These are phyloP conservation scores for Microsporum audouinii DNA, from an alignment of 2,329 filamentous ascomycete genomes.

Conservation along the genomic window DNA sequence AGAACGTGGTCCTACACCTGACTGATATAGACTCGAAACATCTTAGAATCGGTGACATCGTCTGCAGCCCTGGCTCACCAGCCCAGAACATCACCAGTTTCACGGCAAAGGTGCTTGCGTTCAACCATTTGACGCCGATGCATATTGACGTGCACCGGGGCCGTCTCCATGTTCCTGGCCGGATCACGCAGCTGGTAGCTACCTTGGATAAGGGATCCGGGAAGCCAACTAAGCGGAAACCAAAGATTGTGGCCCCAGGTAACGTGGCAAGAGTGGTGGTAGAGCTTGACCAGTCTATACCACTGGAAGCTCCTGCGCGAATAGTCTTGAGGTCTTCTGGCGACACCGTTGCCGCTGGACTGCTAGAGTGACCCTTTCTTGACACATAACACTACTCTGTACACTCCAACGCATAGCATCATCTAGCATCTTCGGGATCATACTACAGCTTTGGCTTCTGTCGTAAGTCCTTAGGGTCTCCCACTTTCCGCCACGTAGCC, in stretches of 20 bases:
- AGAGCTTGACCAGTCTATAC: conserved; percentile 60
- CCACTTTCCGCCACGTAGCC: too few relatives aligned
- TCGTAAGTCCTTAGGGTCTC: neutral
- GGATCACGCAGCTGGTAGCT: conserved; percentile 59
- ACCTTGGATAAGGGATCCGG: conserved; percentile 70
- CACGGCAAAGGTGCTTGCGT: conserved; percentile 73
- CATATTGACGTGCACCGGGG: conserved; percentile 81
- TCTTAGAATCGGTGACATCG: conserved; percentile 70
- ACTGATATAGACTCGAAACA: conserved; percentile 74
- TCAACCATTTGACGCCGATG: conserved; percentile 82
- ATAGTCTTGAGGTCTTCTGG: conserved; percentile 73
- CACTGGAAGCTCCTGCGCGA: conserved; percentile 66
- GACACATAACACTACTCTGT: neutral
- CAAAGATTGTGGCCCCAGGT: conserved; percentile 69
- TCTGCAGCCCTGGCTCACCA: conserved; percentile 59
- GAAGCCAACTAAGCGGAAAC: conserved; percentile 66
- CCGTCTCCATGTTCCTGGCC: conserved; percentile 64
- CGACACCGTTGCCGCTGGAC: conserved; percentile 73
- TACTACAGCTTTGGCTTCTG: too few relatives aligned
- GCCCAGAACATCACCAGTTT: conserved; percentile 63
- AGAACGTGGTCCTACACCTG: conserved; percentile 76
- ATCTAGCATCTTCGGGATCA: neutral
- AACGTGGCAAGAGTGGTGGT: conserved; percentile 66
- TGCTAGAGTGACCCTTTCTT: conserved; percentile 51
- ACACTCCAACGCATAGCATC: neutral